Evolutionary conservation across 306 rosid species (phyloP).

Genomic region (Cucurbita maxima): DNA sequence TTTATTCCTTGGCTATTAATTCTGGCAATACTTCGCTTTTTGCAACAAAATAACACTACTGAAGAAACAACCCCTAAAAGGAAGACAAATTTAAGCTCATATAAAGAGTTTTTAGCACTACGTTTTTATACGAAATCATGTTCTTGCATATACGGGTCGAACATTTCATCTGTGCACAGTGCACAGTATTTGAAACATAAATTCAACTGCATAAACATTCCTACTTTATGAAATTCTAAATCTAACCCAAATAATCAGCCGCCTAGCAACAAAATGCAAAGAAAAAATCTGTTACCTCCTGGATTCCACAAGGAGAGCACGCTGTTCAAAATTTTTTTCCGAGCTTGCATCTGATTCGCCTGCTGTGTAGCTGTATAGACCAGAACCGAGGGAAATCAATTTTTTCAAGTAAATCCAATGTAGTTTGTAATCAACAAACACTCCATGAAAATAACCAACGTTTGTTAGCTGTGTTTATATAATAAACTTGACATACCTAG

Average conservation of each 20-base stretch:
- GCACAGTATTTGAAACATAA: neutral
- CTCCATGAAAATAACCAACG: neutral
- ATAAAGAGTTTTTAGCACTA: neutral
- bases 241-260: neutral
- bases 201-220: neutral
- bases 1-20: no score
- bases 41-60: neutral
- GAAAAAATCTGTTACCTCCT: slow-evolving; percentile 42
- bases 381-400: neutral
- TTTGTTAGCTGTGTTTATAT: no score
- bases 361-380: slow-evolving; percentile 49
- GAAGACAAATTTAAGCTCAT: neutral
- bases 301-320: slow-evolving; percentile 67
- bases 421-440: neutral
- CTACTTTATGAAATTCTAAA: neutral
- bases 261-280: neutral
- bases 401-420: neutral
- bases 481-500: slow-evolving; percentile 34
- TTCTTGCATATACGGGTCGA: neutral
- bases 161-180: neutral
- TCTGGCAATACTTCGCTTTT: neutral
- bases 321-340: slow-evolving; percentile 54
- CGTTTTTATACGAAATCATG: neutral
- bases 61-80: neutral
- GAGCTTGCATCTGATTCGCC: slow-evolving; percentile 38